Base-by-base conservation (phyloP, 768 basidiomycete genomes). In the Chalciporus sphaerocephalus region DNA sequence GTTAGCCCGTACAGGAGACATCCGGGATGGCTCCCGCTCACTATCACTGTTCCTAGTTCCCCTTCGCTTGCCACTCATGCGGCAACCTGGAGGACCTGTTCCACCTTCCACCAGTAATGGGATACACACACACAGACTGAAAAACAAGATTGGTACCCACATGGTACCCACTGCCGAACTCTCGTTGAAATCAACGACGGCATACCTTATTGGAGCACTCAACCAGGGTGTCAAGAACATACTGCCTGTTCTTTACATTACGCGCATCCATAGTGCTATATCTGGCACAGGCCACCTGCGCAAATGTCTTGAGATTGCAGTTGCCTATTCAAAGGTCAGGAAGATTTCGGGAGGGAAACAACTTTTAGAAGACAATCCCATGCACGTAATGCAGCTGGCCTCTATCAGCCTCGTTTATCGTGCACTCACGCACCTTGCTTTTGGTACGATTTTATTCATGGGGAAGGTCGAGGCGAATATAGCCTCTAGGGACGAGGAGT, bases 21-120 rank as follows among this genome's bases (percentile, higher is more conserved):
- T 59, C 21, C 52, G 69, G 38, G 63, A 70, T 11, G 86, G 87
- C 6, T 82, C 86, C 1, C 75, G 79, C 28, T 77, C 76, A 0
- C 74, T 89, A 11, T 88, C 85, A 1, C 78, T 90, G 28, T 89
- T 90, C 67, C 71, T 90, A 23, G 70, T 90, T 34, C 85, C 85
- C 21, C 72, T 89, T 17, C 58, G 59, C 22, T 34, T 77, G 7
- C 81, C 83, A 13, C 71, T 84, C 40, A 47, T 81, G 48, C 71
- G 67, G 32, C 52, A 56, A 12, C 69, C 72, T 4, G 58, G 66
- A 13, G 63, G 68, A 33, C 73, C 76, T 13, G 53, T 47, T 0
- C 74, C 76, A 0, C 63, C 72, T 28, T 64, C 78, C 4, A 72
- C 65, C 11, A 79, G 74, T 58, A 89, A 90, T 64, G 78, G 80